These are phyloP conservation scores for Lecanicillium sp. DNA, from an alignment of 2,329 filamentous ascomycete species.

Conservation along the genomic window DNA sequence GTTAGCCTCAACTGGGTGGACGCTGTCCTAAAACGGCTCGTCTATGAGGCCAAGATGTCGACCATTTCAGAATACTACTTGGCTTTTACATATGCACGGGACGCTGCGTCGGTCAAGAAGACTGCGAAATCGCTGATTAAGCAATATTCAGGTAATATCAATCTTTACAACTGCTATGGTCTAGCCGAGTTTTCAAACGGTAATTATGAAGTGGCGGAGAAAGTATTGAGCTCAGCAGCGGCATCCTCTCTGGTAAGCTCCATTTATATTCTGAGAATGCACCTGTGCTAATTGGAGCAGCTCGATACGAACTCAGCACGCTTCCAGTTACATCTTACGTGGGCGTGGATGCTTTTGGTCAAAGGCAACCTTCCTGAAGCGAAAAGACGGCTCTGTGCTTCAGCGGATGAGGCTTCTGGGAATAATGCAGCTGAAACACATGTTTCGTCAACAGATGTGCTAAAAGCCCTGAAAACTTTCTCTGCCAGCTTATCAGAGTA, in stretches of 20 bases:
- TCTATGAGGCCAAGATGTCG: conserved; percentile 27
- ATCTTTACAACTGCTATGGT: conserved; percentile 73
- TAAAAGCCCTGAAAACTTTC: conserved; percentile 34
- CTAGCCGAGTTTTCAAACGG: conserved; percentile 57
- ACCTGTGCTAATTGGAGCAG: not conserved
- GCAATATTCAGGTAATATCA: conserved; percentile 50
- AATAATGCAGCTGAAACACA: not conserved
- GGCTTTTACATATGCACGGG: conserved; percentile 53
- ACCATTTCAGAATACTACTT: conserved; percentile 60
- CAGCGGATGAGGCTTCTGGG: conserved; percentile 13
- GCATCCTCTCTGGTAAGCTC: conserved; percentile 22
- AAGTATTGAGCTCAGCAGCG: conserved; percentile 60
- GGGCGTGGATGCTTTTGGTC: conserved; percentile 60
- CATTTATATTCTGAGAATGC: not conserved
- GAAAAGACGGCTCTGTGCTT: conserved; percentile 24
- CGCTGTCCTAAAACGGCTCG: conserved; percentile 34
- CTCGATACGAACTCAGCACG: not conserved
- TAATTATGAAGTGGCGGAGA: conserved; percentile 48
- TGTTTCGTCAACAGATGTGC: conserved; percentile 2
- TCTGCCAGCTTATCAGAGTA: conserved; percentile 45
- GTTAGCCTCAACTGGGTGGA: conserved; percentile 2
- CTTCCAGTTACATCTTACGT: conserved; percentile 26
- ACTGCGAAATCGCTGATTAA: conserved; percentile 72
- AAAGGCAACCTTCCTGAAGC: not conserved
- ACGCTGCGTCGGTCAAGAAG: conserved; percentile 52